These are phyloP conservation scores for Mortierella sp. DNA, from an alignment of 371 early-diverging fungal genomes.

Conservation along the genomic window DNA sequence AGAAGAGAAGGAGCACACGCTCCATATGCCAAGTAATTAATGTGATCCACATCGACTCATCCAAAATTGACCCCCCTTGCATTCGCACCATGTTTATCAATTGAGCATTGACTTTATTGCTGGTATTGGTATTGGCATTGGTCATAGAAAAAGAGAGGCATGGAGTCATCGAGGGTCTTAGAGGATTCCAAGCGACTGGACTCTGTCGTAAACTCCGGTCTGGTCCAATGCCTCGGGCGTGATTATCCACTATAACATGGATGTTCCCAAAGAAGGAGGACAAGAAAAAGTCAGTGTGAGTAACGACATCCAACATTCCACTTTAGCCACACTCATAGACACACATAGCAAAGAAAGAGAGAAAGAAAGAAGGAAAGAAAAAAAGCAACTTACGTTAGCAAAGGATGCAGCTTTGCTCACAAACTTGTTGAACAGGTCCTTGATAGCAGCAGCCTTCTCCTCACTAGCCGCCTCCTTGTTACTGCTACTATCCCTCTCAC, in stretches of 20 bases:
- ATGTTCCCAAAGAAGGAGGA: not conserved
- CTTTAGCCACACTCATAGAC: not conserved
- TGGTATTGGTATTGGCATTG: too few species aligned
- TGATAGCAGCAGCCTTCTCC: not conserved
- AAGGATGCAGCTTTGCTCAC: slow-evolving; percentile 36
- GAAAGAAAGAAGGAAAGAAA: not conserved
- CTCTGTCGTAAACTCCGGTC: slow-evolving; percentile 27
- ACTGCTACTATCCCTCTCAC: not conserved
- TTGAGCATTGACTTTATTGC: too few species aligned
- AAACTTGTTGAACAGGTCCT: slow-evolving; percentile 34
- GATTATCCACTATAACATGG: slow-evolving; percentile 16
- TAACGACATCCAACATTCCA: not conserved
- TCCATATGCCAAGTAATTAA: too few species aligned
- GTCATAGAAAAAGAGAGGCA: slow-evolving; percentile 2
- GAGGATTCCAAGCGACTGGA: slow-evolving; percentile 19
- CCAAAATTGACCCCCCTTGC: not conserved
- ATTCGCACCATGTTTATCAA: not conserved
- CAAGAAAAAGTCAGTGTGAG: not conserved
- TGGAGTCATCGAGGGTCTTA: not conserved
- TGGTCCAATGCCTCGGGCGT: slow-evolving; percentile 34
- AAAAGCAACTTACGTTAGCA: slow-evolving; percentile 27
- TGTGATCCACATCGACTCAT: slow-evolving; percentile 22
- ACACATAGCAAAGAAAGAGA: not conserved
- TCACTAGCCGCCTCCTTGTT: not conserved
- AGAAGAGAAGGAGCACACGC: not conserved